Base-by-base conservation (phyloP, 371 early-diverging fungal genomes). In the Mortierella sp. region DNA sequence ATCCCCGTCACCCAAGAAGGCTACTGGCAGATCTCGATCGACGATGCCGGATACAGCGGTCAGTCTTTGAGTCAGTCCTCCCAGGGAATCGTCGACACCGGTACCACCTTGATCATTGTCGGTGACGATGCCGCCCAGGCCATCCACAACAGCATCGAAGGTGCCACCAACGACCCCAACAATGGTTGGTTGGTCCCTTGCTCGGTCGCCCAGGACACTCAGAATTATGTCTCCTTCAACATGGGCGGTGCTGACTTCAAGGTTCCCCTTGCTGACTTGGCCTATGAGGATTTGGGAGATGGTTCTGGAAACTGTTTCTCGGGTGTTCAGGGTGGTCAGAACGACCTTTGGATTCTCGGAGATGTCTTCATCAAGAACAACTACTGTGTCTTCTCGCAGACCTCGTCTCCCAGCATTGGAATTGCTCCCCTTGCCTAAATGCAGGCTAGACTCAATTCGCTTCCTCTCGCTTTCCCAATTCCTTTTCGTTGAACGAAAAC, bases 1-100 rank as follows among this genome's bases (percentile, higher is more conserved):
- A 46, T 75, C 67, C 94, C 95, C 21, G 94, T 98, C 46, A 90
- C 90, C 40, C 19, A 61, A 34, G 93, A 95, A 87, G 77, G 72
- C 2, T 82, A 76, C 67, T 82, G 86, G 82, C 80, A 80, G 14
- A 71, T 86, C 54, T 51, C 50, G 13, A 55, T 82, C 59, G 34
- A 77, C 3, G 73, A 50, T n/a, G 24, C 74, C 16, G 59, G 44
- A 3, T 71, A 71, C 61, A 79, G 74, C 28, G 69, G 53, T 21
- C 48, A 70, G 28, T 46, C 69, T 24, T 46, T 82, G 31, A 53
- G 46, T 1, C 70, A 72, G 13, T 26, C 55, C 0, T 44, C 80
- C 0, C 59, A 79, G 48, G 87, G 82, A 57, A 88, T 88, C 54
- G 71, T 88, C 11, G 88, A 88, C 61, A 88, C 89, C 1, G 87